These are phyloP conservation scores for Macroventuria anomochaeta DNA, from an alignment of 2,329 filamentous ascomycete species.

Conservation along the genomic window DNA sequence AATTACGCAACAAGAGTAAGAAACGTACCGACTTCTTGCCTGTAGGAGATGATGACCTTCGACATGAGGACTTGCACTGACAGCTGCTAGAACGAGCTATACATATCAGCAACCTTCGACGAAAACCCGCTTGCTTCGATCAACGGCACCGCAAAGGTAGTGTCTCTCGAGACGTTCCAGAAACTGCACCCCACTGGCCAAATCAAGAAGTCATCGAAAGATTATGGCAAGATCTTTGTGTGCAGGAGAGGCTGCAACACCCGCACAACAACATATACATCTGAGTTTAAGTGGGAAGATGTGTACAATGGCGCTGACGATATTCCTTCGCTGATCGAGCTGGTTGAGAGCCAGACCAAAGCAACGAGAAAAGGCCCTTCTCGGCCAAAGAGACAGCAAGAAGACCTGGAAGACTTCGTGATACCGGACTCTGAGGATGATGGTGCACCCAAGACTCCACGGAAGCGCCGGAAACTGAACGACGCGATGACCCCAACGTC, in stretches of 20 bases:
- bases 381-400: slow-evolving; percentile 37
- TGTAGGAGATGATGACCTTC: slow-evolving; percentile 51
- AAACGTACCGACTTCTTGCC: slow-evolving; percentile 80
- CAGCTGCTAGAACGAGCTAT: slow-evolving; percentile 76
- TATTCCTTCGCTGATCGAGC: slow-evolving; percentile 68
- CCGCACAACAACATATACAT: slow-evolving; percentile 86
- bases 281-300: slow-evolving; percentile 92
- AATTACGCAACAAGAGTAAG: slow-evolving; percentile 82
- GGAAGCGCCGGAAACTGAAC: slow-evolving; percentile 57
- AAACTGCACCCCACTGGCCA: slow-evolving; percentile 75
- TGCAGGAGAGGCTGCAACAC: slow-evolving; percentile 90
- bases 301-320: slow-evolving; percentile 73
- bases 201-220: slow-evolving; percentile 73
- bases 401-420: slow-evolving; percentile 55
- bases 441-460: slow-evolving; percentile 52
- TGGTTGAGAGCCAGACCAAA: slow-evolving; percentile 76
- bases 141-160: slow-evolving; percentile 82
- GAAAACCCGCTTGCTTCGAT: slow-evolving; percentile 86
- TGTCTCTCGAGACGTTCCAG: slow-evolving; percentile 74
- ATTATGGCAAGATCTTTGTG: slow-evolving; percentile 85
- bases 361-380: slow-evolving; percentile 64
- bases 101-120: slow-evolving; percentile 87
- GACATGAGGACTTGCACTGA: slow-evolving; percentile 19
- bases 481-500: slow-evolving; percentile 55
- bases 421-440: slow-evolving; percentile 51